Conservation (phyloP, 2,329 filamentous ascomycete species). For the Diaporthe citrichinensis region DNA sequence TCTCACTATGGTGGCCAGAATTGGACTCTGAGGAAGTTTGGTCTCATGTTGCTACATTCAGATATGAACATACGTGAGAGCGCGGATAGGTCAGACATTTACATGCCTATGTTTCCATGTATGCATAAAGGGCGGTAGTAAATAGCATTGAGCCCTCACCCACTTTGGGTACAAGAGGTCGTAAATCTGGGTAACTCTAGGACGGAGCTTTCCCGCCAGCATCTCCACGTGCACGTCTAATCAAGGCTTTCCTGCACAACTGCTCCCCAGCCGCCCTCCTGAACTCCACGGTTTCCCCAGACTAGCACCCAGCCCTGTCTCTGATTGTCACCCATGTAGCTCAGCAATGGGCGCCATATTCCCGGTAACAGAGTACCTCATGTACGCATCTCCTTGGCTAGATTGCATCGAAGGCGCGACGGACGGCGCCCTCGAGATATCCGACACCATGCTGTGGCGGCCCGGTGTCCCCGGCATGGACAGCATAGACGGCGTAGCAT, state of each 20-base stretch:
- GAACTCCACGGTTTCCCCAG: neutral
- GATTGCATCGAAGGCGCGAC: conserved; percentile 6
- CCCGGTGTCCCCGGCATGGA: conserved; percentile 18
- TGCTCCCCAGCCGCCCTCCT: no score
- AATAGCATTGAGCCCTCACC: neutral
- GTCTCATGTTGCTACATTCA: neutral
- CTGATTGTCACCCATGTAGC: conserved; percentile 3
- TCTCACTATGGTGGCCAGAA: no score
- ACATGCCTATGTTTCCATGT: neutral
- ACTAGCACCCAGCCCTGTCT: neutral
- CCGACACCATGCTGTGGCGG: conserved; percentile 23
- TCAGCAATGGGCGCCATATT: conserved; percentile 26
- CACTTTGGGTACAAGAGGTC: neutral
- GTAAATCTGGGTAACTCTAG: no score
- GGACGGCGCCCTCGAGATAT: conserved; percentile 19
- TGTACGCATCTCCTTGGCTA: neutral
- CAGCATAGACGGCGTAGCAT: conserved; percentile 17
- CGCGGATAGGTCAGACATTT: neutral
- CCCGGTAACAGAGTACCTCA: neutral
- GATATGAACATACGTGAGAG: neutral
- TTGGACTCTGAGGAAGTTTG: neutral
- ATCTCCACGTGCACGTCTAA: neutral
- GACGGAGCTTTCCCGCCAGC: no score
- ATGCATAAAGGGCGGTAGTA: neutral
- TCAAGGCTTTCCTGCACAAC: no score